A percentile compares a stretch with the other conserved stretches of the same genome.
Evolutionary conservation across 345 rosid species (phyloP).

Genomic region (Arabis hirsuta): DNA sequence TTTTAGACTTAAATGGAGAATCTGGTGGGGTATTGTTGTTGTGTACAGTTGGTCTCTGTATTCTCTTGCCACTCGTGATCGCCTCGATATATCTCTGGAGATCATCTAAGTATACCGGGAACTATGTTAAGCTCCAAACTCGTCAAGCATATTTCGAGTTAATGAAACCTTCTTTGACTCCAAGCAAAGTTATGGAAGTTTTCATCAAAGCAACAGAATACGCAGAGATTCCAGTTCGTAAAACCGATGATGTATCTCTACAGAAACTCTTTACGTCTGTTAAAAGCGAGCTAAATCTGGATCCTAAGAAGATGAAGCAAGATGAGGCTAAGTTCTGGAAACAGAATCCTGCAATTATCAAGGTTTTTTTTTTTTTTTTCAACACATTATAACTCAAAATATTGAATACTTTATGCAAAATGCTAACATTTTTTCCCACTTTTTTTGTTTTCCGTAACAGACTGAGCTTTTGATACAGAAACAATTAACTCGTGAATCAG

Average conservation of each 20-base stretch:
- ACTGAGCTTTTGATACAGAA: conserved; percentile 93
- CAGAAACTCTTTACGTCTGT: conserved; percentile 85
- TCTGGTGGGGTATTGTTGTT: conserved; percentile 89
- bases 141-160: conserved; percentile 74
- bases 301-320: conserved; percentile 93
- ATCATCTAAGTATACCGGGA: conserved; percentile 94
- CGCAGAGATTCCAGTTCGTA: conserved; percentile 91
- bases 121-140: conserved; percentile 93
- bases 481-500: conserved; percentile 73
- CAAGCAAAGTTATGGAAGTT: conserved; percentile 91
- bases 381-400: not conserved
- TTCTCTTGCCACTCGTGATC: conserved; percentile 88
- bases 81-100: conserved; percentile 92
- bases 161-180: conserved; percentile 85
- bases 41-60: conserved; percentile 92
- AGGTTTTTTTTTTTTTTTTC: conserved; percentile 56
- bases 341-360: conserved; percentile 83
- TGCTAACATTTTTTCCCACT: not conserved
- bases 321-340: conserved; percentile 98
- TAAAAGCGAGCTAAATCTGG: conserved; percentile 81
- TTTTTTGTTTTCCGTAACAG: conserved; percentile 44
- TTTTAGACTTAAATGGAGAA: conserved; percentile 82
- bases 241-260: conserved; percentile 83
- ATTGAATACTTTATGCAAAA: not conserved
- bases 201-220: conserved; percentile 93